Conservation (phyloP, 192 early-diverging fungal genomes). For the Backusella liffmaniae region DNA sequence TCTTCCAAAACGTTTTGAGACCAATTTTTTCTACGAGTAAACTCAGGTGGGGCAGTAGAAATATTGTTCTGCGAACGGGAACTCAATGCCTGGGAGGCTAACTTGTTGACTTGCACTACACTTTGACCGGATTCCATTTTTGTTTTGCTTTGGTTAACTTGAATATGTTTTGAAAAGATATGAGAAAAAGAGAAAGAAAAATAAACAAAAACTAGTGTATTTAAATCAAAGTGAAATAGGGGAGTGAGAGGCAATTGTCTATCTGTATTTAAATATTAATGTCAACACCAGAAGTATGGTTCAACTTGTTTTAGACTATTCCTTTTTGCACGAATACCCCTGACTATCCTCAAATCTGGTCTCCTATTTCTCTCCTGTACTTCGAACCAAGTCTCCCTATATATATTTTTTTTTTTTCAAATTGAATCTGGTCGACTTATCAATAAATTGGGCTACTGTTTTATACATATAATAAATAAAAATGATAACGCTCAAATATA, state of each 20-base stretch:
- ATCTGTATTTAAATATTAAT: conserved; percentile 5
- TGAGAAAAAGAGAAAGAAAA: neutral
- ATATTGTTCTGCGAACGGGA: neutral
- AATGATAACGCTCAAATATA: neutral
- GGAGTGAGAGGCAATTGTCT: neutral
- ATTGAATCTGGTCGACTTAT: neutral
- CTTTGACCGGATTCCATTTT: conserved; percentile 18
- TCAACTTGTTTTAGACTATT: neutral
- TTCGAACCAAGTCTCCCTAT: neutral
- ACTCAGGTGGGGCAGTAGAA: conserved; percentile 21
- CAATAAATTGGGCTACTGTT: neutral
- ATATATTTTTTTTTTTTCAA: neutral
- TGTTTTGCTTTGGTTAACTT: neutral
- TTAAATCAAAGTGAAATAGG: conserved; percentile 4
- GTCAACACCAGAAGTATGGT: neutral
- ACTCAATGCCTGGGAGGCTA: conserved; percentile 12
- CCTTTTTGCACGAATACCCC: neutral
- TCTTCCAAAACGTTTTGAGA: conserved; percentile 44
- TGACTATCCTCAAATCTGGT: neutral
- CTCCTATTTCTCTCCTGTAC: neutral
- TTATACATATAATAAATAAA: neutral
- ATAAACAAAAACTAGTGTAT: neutral
- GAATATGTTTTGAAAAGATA: neutral
- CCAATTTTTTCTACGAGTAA: conserved; percentile 49
- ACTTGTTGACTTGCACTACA: conserved; percentile 15